phyloP scores from a whole-genome alignment of 208 protist species.

The Lotmaria passim region DNA sequence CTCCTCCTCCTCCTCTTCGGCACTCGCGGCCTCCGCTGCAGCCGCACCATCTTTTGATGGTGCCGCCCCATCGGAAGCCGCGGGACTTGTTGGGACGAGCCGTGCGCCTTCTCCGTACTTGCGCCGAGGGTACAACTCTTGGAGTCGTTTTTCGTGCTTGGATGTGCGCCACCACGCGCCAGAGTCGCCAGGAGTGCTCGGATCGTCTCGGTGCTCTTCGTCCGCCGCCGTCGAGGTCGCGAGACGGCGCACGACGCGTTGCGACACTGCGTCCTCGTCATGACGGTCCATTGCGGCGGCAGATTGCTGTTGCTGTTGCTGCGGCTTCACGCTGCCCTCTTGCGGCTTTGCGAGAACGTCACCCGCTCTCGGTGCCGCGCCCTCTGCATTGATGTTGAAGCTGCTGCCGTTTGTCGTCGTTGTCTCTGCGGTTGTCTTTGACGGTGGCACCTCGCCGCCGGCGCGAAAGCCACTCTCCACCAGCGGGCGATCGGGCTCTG shows the following conservation, averaged over 20 bases:
- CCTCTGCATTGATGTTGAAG: background rate
- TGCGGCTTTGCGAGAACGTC: background rate
- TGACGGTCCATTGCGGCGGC: slow-evolving; percentile 15
- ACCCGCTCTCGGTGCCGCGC: background rate
- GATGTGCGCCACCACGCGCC: slow-evolving; percentile 78
- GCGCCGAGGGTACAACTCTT: slow-evolving; percentile 71
- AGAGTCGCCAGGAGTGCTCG: slow-evolving; percentile 35
- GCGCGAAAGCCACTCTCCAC: slow-evolving; percentile 19
- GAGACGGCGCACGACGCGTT: slow-evolving; percentile 17
- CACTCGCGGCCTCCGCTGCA: background rate
- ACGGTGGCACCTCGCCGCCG: background rate
- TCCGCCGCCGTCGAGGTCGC: background rate
- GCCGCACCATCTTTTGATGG: background rate
- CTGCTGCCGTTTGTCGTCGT: background rate
- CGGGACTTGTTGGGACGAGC: slow-evolving; percentile 9
- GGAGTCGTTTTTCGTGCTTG: slow-evolving; percentile 57
- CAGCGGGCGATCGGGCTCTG: slow-evolving; percentile 55
- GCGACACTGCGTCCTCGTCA: slow-evolving; percentile 14
- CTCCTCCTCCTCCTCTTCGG: background rate
- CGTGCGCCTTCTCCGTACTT: slow-evolving; percentile 67
- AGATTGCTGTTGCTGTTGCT: slow-evolving; percentile 11
- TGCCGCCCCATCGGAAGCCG: background rate
- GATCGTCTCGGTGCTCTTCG: background rate
- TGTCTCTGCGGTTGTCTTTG: slow-evolving; percentile 12
- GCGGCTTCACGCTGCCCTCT: background rate